Conservation (phyloP, 2,329 filamentous ascomycete species). For the Botrytis porri region DNA sequence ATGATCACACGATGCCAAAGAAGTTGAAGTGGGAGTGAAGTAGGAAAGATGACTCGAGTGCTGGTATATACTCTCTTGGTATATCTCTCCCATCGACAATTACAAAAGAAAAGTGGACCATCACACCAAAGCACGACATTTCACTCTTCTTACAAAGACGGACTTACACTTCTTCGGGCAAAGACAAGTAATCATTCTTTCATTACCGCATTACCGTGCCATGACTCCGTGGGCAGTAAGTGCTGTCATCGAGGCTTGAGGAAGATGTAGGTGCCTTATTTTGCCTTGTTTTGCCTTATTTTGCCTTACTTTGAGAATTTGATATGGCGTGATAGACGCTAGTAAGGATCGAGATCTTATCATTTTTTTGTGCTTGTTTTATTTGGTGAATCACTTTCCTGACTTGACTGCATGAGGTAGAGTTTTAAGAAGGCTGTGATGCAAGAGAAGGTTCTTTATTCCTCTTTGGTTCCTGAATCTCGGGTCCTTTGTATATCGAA, state of each 20-base stretch:
- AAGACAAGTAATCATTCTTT: background rate
- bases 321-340: constrained; percentile 21
- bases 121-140: constrained; percentile 19
- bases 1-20: background rate
- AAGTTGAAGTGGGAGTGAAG: background rate
- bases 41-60: background rate
- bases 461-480: background rate
- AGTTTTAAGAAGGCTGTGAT: background rate
- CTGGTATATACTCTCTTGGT: constrained; percentile 13
- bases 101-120: constrained; percentile 9
- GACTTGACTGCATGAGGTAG: background rate
- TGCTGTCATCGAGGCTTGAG: background rate
- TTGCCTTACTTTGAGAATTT: background rate
- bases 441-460: constrained; percentile 11
- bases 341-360: constrained; percentile 9
- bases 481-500: background rate
- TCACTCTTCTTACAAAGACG: constrained; percentile 13
- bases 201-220: background rate
- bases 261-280: background rate
- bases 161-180: background rate
- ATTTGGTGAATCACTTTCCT: background rate
- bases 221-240: background rate
- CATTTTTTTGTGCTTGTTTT: background rate
- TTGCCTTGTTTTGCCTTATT: background rate
- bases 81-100: background rate